A percentile compares a stretch with the other conserved stretches of the same genome.
These are phyloP conservation scores for Besnoitia besnoiti DNA, from an alignment of 169 alveolate genomes.

Conservation along the genomic window DNA sequence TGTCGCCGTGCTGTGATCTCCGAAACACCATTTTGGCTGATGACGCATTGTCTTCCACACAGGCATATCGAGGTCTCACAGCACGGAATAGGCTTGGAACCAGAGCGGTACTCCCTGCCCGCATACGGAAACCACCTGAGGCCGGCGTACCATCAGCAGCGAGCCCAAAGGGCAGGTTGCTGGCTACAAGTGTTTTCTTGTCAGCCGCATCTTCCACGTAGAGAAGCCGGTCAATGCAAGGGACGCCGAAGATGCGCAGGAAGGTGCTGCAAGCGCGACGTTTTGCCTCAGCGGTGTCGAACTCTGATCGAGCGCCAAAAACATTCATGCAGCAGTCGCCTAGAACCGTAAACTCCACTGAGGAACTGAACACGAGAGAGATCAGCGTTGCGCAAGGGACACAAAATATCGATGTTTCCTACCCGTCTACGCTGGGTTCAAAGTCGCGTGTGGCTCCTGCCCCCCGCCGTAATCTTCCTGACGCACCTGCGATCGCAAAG, in stretches of 20 bases:
- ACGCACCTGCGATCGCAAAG: conserved; percentile 66
- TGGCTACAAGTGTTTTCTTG: conserved; percentile 62
- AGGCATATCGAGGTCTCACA: too few species aligned
- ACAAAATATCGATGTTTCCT: too few species aligned
- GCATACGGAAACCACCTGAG: too few species aligned
- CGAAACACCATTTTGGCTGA: too few species aligned
- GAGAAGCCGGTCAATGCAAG: conserved; percentile 69
- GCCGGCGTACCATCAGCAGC: conserved; percentile 60
- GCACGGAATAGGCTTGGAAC: background rate
- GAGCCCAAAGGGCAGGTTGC: conserved; percentile 60
- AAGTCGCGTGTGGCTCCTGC: too few species aligned
- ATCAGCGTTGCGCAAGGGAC: too few species aligned
- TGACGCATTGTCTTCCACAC: too few species aligned
- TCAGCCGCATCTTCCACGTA: conserved; percentile 69
- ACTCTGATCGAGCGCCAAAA: conserved; percentile 39
- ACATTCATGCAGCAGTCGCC: background rate
- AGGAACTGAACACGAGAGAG: background rate
- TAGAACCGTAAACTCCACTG: background rate
- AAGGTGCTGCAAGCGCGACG: conserved; percentile 60
- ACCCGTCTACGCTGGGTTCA: too few species aligned
- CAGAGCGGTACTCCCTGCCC: too few species aligned
- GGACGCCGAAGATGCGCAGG: conserved; percentile 68
- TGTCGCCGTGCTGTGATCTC: too few species aligned
- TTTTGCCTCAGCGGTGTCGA: conserved; percentile 58
- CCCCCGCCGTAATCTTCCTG: too few species aligned